Conservation (phyloP, 768 basidiomycete genomes). For the Serendipita vermifera region DNA sequence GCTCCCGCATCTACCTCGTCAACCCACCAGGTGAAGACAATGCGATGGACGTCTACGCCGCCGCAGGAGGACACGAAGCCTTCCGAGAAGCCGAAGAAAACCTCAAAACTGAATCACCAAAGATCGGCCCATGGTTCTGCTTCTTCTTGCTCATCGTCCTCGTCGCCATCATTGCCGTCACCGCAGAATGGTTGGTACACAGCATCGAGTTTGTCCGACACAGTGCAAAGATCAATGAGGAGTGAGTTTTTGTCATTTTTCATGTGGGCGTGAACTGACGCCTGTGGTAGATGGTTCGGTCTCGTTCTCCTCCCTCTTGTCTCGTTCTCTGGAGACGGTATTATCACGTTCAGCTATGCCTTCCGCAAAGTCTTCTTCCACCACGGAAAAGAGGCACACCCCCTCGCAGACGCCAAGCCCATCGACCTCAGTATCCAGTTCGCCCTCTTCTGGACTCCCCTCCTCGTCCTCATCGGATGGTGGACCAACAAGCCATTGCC, state of each 20-base stretch:
- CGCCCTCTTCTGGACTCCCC: constrained; percentile 65
- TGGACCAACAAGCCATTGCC: constrained; percentile 46
- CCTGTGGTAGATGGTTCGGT: constrained; percentile 50
- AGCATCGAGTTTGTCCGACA: constrained; percentile 45
- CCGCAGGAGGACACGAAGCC: neutral
- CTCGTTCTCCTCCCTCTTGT: constrained; percentile 57
- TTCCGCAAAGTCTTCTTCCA: constrained; percentile 25
- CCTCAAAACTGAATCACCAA: neutral
- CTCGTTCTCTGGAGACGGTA: constrained; percentile 60
- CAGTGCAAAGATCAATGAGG: constrained; percentile 32
- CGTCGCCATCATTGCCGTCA: constrained; percentile 50
- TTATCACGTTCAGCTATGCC: constrained; percentile 34
- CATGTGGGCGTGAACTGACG: neutral
- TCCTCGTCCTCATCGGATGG: constrained; percentile 57
- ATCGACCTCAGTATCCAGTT: constrained; percentile 74
- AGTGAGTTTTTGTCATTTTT: constrained; percentile 29
- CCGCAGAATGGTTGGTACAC: constrained; percentile 58
- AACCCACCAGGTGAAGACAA: constrained; percentile 53
- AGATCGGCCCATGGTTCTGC: constrained; percentile 49
- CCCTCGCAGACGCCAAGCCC: constrained; percentile 52
- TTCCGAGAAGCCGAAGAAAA: neutral
- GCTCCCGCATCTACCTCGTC: constrained; percentile 55
- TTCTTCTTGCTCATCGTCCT: constrained; percentile 38
- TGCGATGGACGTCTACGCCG: constrained; percentile 15
- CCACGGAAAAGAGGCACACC: constrained; percentile 33